Base-by-base conservation (phyloP, 768 basidiomycete genomes). In the Hygrophorus russula region DNA sequence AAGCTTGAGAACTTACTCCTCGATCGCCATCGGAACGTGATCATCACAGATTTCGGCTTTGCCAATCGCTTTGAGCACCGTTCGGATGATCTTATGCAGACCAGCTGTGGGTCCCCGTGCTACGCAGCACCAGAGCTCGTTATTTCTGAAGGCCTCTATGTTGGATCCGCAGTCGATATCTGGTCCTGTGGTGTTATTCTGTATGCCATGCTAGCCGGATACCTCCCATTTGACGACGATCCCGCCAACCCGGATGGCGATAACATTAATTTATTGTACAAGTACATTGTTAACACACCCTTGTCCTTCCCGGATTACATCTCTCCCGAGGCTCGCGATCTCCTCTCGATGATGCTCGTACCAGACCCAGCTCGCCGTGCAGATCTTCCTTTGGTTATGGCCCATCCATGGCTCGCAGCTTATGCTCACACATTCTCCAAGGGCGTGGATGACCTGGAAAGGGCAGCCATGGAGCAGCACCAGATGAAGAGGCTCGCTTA, bases 1-100 rank as follows among this genome's bases (percentile, higher is more conserved):
- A 99, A 99, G 66, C 82, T 99, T 51, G 94, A 98, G 67, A 99
- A 98, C 58, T 71, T 99, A 2, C 80, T 99, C 33, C 80, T 99
- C 46, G 96, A 99, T 67, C 85, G 93, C 48, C 80, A 97, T 57
- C 80, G 96, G 40, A 98, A 99, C 58, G 90, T 99, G 51, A 94
- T 99, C 68, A 96, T 99, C 68, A 97, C 96, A 45, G 96, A 98
- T 60, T 99, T 99, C 60, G 96, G 96, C 10, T 99, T 98, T 56
- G 96, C 96, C 47, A 99, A 98, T 66, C 81, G 86, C 39, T 99
- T 98, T 59, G 90, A 94, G 60, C 88, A 94, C 56, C 79, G 80
- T 27, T 50, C 80, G 8, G 90, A 93, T 63, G 96, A 99, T 58
- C 78, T 98, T 50, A 98, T 98, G 96, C 92, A 96, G 57, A 98